Evolutionary conservation across 805 yeast species (phyloP).

Genomic region (Limtongia smithiae): DNA sequence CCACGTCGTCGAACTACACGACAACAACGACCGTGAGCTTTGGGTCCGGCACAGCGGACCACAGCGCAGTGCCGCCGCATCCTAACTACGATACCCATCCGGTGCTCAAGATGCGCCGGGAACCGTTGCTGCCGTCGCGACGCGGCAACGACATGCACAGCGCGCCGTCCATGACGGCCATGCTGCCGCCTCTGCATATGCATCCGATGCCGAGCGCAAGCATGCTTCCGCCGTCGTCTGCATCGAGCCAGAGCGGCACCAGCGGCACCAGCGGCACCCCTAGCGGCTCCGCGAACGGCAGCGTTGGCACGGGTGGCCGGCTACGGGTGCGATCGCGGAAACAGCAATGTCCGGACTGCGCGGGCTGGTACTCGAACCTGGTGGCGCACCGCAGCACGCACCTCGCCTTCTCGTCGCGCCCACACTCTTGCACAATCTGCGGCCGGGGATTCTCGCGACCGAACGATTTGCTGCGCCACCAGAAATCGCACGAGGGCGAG

Average conservation of each 20-base stretch:
- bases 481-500: slow-evolving; percentile 80
- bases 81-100: neutral
- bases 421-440: slow-evolving; percentile 75
- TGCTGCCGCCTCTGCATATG: neutral
- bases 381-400: slow-evolving; percentile 84
- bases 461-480: slow-evolving; percentile 80
- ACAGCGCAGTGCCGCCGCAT: neutral
- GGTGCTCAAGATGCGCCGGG: neutral
- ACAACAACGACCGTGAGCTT: neutral
- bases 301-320: slow-evolving; percentile 6
- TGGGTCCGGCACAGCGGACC: neutral
- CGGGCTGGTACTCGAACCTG: slow-evolving; percentile 65
- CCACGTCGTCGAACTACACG: neutral
- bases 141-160: neutral
- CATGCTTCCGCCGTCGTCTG: no score
- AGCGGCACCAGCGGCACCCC: slow-evolving; percentile 1
- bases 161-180: neutral
- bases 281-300: neutral
- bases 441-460: slow-evolving; percentile 82
- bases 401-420: slow-evolving; percentile 64
- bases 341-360: slow-evolving; percentile 70
- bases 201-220: neutral
- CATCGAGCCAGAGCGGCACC: neutral
- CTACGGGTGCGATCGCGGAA: slow-evolving; percentile 42
- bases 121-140: neutral